Base-by-base conservation (phyloP, 2,329 filamentous ascomycete genomes). In the Neofusicoccum ribis region DNA sequence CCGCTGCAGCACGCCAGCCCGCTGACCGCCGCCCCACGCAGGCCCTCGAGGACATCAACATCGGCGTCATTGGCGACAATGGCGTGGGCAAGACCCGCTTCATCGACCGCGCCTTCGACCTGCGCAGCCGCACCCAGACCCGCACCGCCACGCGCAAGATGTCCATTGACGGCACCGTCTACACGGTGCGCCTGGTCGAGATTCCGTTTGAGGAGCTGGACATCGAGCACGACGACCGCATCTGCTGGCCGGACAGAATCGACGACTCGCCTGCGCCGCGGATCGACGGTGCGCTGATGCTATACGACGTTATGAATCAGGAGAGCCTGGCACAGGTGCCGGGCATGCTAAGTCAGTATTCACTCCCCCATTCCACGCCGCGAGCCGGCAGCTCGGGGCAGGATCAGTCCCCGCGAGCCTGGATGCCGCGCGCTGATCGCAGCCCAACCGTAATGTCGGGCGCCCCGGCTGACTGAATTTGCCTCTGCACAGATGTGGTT, bases 221-320 rank as follows among this genome's bases (percentile, higher is more conserved):
- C 31, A 74, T 85, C 62, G 79, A 83, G 66, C 79, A 80, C 41
- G 78, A 81, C 64, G 79, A 78, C 66, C 80, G 76, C 66, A 76
- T 86, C 51, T 89, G 87, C 69, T 83, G 86, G 86, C 86, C 86
- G 44, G 78, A 81, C 39, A 78, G 77, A 23, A 75, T 83, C 47
- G 80, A 89, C 73, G 91, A 91, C 66, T 84, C 88, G 68, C 86
- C 89, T 67, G 84, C 91, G 66, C 91, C 92, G 58, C 85, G 84
- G 46, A 86, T 97, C 72, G 91, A 98, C 72, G 94, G 91, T 20
- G 92, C 91, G 51, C 80, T 97, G 70, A 86, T 94, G 66, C 81
- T 98, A 56, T 97, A 97, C 82, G 92, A 97, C 83, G 90, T 96
- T 50, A 91, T 88, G 77, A 90, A 91, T 75, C 85, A 87, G 70